These are phyloP conservation scores for Ramaria rubella DNA, from an alignment of 768 basidiomycete genomes.

Conservation along the genomic window DNA sequence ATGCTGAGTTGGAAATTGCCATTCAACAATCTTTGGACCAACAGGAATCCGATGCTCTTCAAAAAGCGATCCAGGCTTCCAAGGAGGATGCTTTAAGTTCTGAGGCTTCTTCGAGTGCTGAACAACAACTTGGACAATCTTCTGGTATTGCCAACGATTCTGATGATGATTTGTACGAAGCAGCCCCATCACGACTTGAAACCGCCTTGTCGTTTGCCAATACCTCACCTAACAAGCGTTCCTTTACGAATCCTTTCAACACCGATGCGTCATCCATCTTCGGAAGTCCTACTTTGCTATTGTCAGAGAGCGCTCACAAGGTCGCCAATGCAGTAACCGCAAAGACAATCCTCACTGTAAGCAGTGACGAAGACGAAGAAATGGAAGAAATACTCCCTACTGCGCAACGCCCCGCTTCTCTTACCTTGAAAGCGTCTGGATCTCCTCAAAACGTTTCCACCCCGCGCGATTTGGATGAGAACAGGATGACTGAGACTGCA, in stretches of 20 bases:
- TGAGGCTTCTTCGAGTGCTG: slow-evolving; percentile 10
- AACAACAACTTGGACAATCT: slow-evolving; percentile 1
- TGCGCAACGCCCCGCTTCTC: background rate
- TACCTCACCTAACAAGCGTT: slow-evolving; percentile 31
- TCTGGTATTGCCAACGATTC: slow-evolving; percentile 10
- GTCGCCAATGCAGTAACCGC: background rate
- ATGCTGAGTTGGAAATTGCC: slow-evolving; percentile 12
- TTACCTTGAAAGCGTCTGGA: background rate
- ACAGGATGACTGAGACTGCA: too few relatives aligned
- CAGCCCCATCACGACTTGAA: slow-evolving; percentile 50
- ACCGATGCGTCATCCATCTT: slow-evolving; percentile 23
- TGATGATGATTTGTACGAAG: slow-evolving; percentile 41
- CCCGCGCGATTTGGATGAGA: too few relatives aligned
- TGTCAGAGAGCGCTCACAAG: background rate
- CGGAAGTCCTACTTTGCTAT: slow-evolving; percentile 32
- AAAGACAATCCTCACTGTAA: background rate
- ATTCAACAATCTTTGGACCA: slow-evolving; percentile 39
- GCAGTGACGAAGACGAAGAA: slow-evolving; percentile 29
- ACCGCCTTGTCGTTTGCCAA: slow-evolving; percentile 64
- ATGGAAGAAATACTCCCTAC: slow-evolving; percentile 30
- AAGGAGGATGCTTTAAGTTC: slow-evolving; percentile 5
- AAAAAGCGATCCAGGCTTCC: slow-evolving; percentile 26
- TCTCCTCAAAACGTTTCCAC: background rate
- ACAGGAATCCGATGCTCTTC: slow-evolving; percentile 25
- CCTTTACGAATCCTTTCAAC: slow-evolving; percentile 16